Conservation (phyloP, 148 eudicot genomes). For the Pharnaceum exiguum region DNA sequence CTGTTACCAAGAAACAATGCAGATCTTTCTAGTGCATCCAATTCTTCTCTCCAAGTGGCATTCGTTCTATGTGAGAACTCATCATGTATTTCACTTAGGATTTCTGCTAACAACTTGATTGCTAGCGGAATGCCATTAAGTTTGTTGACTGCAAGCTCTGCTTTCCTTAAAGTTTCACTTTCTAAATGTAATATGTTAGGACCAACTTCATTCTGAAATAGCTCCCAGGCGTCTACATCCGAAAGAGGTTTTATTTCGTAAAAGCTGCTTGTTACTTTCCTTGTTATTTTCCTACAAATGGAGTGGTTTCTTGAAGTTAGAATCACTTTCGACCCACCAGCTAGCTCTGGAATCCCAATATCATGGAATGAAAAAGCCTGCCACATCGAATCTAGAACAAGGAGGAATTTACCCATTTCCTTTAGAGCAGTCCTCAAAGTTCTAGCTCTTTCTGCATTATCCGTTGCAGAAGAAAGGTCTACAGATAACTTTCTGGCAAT, state of each 20-base stretch:
- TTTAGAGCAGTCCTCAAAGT: conserved; percentile 8
- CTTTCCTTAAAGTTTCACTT: conserved; percentile 15
- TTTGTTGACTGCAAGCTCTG: conserved; percentile 3
- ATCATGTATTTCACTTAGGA: conserved; percentile 19
- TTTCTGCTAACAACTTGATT: conserved; percentile 18
- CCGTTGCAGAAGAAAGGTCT: conserved; percentile 11
- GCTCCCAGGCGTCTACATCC: conserved; percentile 25
- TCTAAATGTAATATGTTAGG: conserved; percentile 6
- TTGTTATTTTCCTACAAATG: conserved; percentile 18
- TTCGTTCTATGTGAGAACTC: conserved; percentile 11
- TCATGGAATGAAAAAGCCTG: conserved; percentile 27
- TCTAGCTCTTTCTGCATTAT: conserved; percentile 20
- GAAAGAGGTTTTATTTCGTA: conserved; percentile 24
- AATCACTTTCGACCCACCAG: conserved; percentile 20
- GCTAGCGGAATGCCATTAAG: conserved; percentile 29
- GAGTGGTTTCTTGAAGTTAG: conserved; percentile 21
- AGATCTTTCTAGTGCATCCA: conserved; percentile 5
- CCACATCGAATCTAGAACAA: conserved; percentile 32
- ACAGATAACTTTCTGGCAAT: conserved; percentile 20
- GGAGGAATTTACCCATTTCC: conserved; percentile 18
- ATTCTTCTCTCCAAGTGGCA: conserved; percentile 25
- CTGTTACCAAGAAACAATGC: conserved; percentile 13
- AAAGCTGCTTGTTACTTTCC: conserved; percentile 5
- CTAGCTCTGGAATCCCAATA: conserved; percentile 33
- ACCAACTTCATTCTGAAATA: conserved; percentile 27